Evolutionary conservation across 169 alveolate species (phyloP), one percentile per base, ranked within the genome.

Genomic region (Plasmodium berghei): DNA sequence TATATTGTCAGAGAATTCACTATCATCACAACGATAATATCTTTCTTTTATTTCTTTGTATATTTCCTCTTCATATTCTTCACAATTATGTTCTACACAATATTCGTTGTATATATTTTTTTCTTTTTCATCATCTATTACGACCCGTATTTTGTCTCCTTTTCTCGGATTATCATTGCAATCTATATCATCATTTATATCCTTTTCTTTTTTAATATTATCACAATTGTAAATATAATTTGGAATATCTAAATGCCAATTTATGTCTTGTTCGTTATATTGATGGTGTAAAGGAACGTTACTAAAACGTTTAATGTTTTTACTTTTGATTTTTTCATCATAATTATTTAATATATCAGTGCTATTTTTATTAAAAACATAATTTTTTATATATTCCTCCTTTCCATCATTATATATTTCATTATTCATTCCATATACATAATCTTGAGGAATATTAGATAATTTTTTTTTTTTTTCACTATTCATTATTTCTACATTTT

Each of bases 401-500:
- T 90, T 83, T 28, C 88, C 91, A 20, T 77, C 59, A 18, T 28
- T 62, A 58, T 70, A 83, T 40, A 72, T 59, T 55, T 90, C 91
- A 83, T 67, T 83, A 56, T 90, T 88, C 86, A 77, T 77, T 10
- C 91, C 87, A 73, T 64, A 87, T 46, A 83, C 63, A 34, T 89
- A 87, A 73, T 89, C 91, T 49, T 59, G 20, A 20, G 87, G 89
- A 16, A 75, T 80, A 54, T 52, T 72, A 14, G 80, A 46, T 24
- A 83, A 71, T 18, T 63, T 54, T 62, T 66, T 59, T 70, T 87
- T 75, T 46, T 66, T 52, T 71, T 86, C 90, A 1, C 20, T 71
- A 45, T 58, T 67, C 71, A 75, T 62, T 74, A 63, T 75, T 14
- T 61, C 56, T 6, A 62, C 55, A 26, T 87, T 46, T 73, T 28